phyloP scores from a whole-genome alignment of 148 eudicot genomes.

The Rhododendron kiyosumense region DNA sequence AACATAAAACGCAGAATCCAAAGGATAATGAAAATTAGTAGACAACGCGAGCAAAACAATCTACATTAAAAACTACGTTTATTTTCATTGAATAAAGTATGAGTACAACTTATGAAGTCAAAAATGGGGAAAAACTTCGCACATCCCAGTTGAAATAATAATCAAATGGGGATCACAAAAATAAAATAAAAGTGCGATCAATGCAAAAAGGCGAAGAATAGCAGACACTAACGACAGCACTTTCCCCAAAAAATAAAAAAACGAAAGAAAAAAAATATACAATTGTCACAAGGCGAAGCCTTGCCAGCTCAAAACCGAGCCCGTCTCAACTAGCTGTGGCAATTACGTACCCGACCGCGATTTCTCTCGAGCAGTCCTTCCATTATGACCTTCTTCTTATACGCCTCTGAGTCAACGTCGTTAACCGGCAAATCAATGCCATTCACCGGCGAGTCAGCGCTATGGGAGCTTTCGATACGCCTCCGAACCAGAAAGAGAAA shows the following conservation, averaged over 20 bases:
- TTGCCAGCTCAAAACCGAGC: neutral
- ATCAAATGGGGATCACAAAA: too few species aligned
- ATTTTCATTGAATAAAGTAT: neutral
- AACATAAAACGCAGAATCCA: neutral
- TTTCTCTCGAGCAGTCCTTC: constrained; percentile 20
- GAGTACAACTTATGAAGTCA: neutral
- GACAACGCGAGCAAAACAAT: neutral
- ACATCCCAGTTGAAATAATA: neutral
- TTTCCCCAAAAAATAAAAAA: neutral
- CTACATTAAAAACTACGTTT: neutral
- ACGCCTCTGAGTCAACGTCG: constrained; percentile 9
- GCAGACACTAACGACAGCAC: neutral
- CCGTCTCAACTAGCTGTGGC: neutral
- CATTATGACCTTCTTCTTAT: constrained; percentile 23
- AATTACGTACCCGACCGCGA: neutral
- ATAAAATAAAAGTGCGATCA: too few species aligned
- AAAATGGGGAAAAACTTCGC: neutral
- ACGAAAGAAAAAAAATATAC: neutral
- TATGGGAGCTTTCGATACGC: neutral
- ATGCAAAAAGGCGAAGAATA: neutral
- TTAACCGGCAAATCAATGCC: neutral
- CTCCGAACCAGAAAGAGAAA: constrained; percentile 12
- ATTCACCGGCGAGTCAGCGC: neutral
- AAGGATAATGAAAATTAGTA: neutral
- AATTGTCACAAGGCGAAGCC: neutral